phyloP scores from a whole-genome alignment of 2,329 filamentous ascomycete species.

The Hypoxylon rubiginosum region DNA sequence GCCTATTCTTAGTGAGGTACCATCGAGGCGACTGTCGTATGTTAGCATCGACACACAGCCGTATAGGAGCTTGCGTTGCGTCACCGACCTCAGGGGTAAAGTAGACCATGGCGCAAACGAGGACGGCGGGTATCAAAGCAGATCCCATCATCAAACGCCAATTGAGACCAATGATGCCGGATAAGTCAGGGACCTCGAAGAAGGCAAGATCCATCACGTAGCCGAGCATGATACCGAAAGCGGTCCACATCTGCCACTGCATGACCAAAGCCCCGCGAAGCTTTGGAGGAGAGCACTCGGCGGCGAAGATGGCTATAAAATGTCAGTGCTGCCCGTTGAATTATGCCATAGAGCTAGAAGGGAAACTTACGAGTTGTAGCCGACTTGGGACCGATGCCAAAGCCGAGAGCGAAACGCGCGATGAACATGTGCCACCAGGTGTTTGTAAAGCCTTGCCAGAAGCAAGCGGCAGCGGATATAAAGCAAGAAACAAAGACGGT shows the following conservation, averaged over 20 bases:
- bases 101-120: conserved; percentile 68
- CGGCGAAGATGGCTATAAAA: conserved; percentile 72
- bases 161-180: conserved; percentile 67
- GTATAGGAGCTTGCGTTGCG: not conserved
- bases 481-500: conserved; percentile 78
- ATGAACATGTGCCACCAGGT: conserved; percentile 77
- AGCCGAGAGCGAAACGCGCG: conserved; percentile 76
- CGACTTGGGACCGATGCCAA: conserved; percentile 78
- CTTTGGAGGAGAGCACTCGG: conserved; percentile 73
- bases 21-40: conserved; percentile 48
- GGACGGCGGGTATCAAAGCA: conserved; percentile 71
- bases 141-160: conserved; percentile 80
- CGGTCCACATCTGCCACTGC: conserved; percentile 74
- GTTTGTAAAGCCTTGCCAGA: conserved; percentile 63
- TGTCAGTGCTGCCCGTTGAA: not conserved
- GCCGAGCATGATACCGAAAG: conserved; percentile 69
- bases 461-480: conserved; percentile 68
- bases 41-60: conserved; percentile 15
- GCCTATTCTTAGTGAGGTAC: conserved; percentile 63
- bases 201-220: conserved; percentile 73
- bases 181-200: conserved; percentile 66
- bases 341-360: too few relatives aligned
- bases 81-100: conserved; percentile 55
- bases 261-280: conserved; percentile 79
- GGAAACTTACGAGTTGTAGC: conserved; percentile 67